Evolutionary conservation across 2,329 filamentous ascomycete species (phyloP).

Genomic region (Escovopsis sp.): DNA sequence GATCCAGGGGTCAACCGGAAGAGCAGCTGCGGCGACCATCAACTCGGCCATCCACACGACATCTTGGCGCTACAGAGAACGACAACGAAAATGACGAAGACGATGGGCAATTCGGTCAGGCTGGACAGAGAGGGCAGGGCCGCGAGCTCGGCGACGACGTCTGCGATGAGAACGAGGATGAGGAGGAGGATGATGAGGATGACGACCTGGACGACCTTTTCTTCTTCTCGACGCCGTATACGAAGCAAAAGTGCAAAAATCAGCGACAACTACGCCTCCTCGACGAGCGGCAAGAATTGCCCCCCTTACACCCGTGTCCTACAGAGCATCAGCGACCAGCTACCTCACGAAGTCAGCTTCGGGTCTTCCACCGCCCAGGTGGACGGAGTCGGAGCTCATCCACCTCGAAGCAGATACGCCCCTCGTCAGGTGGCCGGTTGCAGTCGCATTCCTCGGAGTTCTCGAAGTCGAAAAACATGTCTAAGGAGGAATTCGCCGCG

Average conservation of each 20-base stretch:
- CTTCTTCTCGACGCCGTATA: not conserved
- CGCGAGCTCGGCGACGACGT: too few relatives aligned
- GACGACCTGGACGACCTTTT: slow-evolving; percentile 2
- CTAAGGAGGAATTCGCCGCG: slow-evolving; percentile 30
- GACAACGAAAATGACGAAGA: too few relatives aligned
- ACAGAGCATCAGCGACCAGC: slow-evolving; percentile 11
- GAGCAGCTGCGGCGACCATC: too few relatives aligned
- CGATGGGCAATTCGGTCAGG: too few relatives aligned
- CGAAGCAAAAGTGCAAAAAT: too few relatives aligned
- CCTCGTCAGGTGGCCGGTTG: slow-evolving; percentile 11
- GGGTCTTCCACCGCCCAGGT: slow-evolving; percentile 5
- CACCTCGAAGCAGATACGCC: slow-evolving; percentile 7
- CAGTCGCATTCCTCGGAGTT: slow-evolving; percentile 7
- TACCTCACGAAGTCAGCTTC: slow-evolving; percentile 13
- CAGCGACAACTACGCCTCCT: slow-evolving; percentile 7
- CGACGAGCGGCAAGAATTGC: slow-evolving; percentile 4
- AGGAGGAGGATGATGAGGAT: slow-evolving; percentile 2
- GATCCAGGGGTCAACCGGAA: too few relatives aligned
- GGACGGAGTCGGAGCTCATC: slow-evolving; percentile 4
- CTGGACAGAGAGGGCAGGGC: slow-evolving; percentile 1
- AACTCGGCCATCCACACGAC: too few relatives aligned
- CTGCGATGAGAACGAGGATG: slow-evolving; percentile 1
- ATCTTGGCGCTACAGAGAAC: too few relatives aligned
- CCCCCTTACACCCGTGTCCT: slow-evolving; percentile 5
- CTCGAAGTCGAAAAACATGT: slow-evolving; percentile 18